phyloP scores from a whole-genome alignment of 495 filamentous ascomycete species.

The Clohesyomyces aquaticus region DNA sequence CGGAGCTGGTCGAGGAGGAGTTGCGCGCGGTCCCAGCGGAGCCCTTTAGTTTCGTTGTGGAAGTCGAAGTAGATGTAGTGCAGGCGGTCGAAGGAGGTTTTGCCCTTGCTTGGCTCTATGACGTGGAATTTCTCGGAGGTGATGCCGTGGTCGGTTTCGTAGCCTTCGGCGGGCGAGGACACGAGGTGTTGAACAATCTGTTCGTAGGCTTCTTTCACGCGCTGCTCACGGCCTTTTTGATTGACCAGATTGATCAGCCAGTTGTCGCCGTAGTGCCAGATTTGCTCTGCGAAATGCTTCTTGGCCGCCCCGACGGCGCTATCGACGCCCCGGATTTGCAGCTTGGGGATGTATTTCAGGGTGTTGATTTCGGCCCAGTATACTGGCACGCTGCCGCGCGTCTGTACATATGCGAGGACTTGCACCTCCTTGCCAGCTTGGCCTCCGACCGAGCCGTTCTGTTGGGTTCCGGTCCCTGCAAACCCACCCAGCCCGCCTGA shows the following conservation, averaged over 20 bases:
- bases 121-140: constrained; percentile 79
- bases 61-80: constrained; percentile 99
- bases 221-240: constrained; percentile 84
- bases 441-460: constrained; percentile 66
- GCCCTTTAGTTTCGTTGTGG: constrained; percentile 92
- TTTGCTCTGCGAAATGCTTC: constrained; percentile 89
- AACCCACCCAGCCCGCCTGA: constrained; percentile 76
- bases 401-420: constrained; percentile 91
- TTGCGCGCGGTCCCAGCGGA: constrained; percentile 90
- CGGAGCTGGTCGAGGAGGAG: constrained; percentile 79
- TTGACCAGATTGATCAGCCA: constrained; percentile 97
- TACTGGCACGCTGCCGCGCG: constrained; percentile 88
- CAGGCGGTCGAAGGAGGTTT: constrained; percentile 73
- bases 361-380: constrained; percentile 96
- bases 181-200: constrained; percentile 76
- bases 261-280: constrained; percentile 90
- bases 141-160: constrained; percentile 55
- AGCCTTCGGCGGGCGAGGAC: constrained; percentile 66
- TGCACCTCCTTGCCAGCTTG: constrained; percentile 73
- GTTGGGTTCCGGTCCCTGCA: constrained; percentile 72
- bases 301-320: constrained; percentile 77
- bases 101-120: constrained; percentile 65
- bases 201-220: constrained; percentile 90
- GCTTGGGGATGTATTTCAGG: constrained; percentile 82
- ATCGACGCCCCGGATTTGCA: constrained; percentile 84